phyloP scores from a whole-genome alignment of 371 early-diverging fungal genomes.

The Nematocida ironsii region DNA sequence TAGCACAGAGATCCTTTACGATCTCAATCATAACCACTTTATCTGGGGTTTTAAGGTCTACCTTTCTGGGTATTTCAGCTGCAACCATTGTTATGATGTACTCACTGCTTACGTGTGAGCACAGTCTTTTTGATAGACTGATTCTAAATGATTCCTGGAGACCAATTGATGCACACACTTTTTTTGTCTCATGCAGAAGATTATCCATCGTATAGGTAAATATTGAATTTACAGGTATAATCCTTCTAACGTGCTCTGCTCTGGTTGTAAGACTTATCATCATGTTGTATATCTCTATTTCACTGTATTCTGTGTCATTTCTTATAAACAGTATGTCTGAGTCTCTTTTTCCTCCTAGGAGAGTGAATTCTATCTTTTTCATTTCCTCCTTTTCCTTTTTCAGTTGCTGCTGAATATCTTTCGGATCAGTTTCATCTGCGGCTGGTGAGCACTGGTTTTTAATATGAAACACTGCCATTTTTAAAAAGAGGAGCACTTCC shows the following conservation, averaged over 20 bases:
- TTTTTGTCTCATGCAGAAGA: constrained; percentile 3
- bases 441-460: not conserved
- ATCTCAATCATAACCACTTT: constrained; percentile 41
- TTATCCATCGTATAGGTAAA: constrained; percentile 30
- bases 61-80: constrained; percentile 22
- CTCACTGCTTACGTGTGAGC: constrained; percentile 50
- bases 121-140: constrained; percentile 36
- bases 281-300: constrained; percentile 54
- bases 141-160: constrained; percentile 30
- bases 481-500: constrained; percentile 20
- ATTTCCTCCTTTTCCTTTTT: constrained; percentile 22
- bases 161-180: constrained; percentile 2
- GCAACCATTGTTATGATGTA: constrained; percentile 36
- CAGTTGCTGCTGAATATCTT: constrained; percentile 1
- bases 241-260: constrained; percentile 33
- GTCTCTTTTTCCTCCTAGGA: constrained; percentile 37
- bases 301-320: constrained; percentile 14
- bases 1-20: constrained; percentile 44
- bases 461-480: constrained; percentile 20
- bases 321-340: constrained; percentile 47
- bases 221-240: constrained; percentile 48
- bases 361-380: constrained; percentile 18
- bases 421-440: not conserved
- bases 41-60: constrained; percentile 44
- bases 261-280: constrained; percentile 8